Base-by-base conservation (phyloP, 2,329 filamentous ascomycete species). In the Colletotrichum sp. region DNA sequence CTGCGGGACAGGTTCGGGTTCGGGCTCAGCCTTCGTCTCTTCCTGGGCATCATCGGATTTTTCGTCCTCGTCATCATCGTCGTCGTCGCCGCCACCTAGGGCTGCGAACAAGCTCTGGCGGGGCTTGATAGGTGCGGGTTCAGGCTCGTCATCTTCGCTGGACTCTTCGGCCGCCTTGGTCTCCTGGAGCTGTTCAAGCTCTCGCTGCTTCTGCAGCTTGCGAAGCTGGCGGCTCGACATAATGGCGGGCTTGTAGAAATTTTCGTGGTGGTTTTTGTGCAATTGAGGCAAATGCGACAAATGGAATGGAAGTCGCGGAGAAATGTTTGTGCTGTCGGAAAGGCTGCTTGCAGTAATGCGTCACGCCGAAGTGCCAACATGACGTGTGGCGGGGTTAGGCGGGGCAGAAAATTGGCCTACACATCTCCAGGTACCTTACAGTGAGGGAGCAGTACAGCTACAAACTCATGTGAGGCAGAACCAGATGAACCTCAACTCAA, bases 191-290 rank as follows among this genome's bases (percentile, higher is more conserved):
- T 78, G 76, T 16, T 86, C 84, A 18, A 88, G 82, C 79, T 90
- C 87, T 64, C 86, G 85, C 81, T 89, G 87, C 81, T 89, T 86
- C 73, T 88, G 88, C 43, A 90, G 83, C 82, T 88, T 90, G 61
- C 89, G 87, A 59, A 90, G 81, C 78, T 90, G 89, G 63, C 89
- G 83, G 72, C 84, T 89, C 24, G 89, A 90, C 89, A 90, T 90
- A 52, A 32, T 82, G 78, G 59, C 18, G 21, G 14, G 61, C 10
- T 24, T 43, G 10, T 18, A 61, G 28, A 28, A 34, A 28, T 43
- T 60, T 24, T 12, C 4, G 60, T 28, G n/a, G 12, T 36, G n/a
- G 32, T 14, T 32, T 43, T 24, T 9, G 14, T 26, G 30, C 26
- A 66, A 66, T 18, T 8, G 14, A 30, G 2, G 8, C 10, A 10